Evolutionary conservation across 1,284 basidiomycete species (phyloP).

Genomic region (Lentinula novae-zelandiae): DNA sequence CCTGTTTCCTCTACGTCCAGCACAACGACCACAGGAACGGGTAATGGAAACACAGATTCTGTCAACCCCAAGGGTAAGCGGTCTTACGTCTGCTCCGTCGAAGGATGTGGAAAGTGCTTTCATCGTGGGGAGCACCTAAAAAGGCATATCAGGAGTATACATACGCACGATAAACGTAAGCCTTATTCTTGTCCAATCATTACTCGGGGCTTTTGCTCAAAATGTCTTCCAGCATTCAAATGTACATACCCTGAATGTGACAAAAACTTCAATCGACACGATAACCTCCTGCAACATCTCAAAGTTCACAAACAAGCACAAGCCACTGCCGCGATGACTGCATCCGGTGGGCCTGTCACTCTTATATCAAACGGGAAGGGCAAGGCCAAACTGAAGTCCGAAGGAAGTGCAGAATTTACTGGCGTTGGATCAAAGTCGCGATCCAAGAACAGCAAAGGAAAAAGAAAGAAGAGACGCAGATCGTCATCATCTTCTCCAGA

Average conservation of each 20-base stretch:
- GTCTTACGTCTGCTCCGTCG: slow-evolving; percentile 22
- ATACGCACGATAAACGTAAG: slow-evolving; percentile 80
- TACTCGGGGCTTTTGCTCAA: slow-evolving; percentile 10
- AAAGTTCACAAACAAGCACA: slow-evolving; percentile 44
- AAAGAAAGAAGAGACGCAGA: not conserved
- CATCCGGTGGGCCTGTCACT: not conserved
- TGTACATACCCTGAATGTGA: slow-evolving; percentile 75
- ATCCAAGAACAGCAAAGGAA: not conserved
- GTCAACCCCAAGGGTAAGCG: slow-evolving; percentile 1
- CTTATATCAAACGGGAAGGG: not conserved
- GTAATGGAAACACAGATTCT: slow-evolving; percentile 7
- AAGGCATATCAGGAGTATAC: slow-evolving; percentile 73
- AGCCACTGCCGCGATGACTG: slow-evolving; percentile 3
- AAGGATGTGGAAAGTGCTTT: slow-evolving; percentile 77
- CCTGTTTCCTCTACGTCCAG: not conserved
- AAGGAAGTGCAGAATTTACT: not conserved
- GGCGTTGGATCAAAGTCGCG: not conserved
- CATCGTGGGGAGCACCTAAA: slow-evolving; percentile 77
- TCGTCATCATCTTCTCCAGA: not conserved
- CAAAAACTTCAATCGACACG: slow-evolving; percentile 81
- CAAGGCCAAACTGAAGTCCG: slow-evolving; percentile 1
- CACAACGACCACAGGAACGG: slow-evolving; percentile 8
- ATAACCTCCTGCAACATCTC: slow-evolving; percentile 82
- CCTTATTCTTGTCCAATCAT: slow-evolving; percentile 21
- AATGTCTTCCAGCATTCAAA: slow-evolving; percentile 54